Evolutionary conservation across 1,284 basidiomycete genomes (phyloP), one percentile per base, ranked within the genome.

Genomic region (Irpex sp.): DNA sequence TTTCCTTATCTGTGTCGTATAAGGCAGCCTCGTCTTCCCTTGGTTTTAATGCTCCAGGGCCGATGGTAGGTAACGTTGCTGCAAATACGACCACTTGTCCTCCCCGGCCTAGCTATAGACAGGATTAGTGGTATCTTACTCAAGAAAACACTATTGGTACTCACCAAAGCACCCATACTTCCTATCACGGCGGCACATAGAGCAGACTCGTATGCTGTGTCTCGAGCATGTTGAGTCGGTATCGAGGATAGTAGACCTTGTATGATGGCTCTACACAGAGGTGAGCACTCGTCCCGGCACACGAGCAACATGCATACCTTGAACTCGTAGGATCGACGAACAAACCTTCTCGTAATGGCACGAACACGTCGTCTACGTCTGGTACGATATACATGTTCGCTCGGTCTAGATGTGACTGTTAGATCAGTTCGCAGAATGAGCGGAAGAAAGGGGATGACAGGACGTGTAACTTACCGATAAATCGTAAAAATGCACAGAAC

Each of bases 1-100:
- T 87, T 76, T 99, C 97, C 75, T 95, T 95, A 68, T 96, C 91
- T 0, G 95, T 94, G 57, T 93, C 93, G 68, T 93, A 92, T n/a
- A 93, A 68, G 21, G 87, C 85, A 2, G 81, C 79, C 75, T 97
- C 94, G 64, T 90, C 82, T 1, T 78, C 78, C 15, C 78, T 76
- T 3, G 78, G 75, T 17, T 77, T 77, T 26, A 90, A 77, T 62
- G 87, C 86, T 31, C 95, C 96, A 0, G 86, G 82, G 2, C 97
- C 97, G 53, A 92, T 71, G 0, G 85, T 90, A 0, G 96, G 94
- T 63, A 95, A 79, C 0, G 87, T 86, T 6, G 87, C 86, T 57
- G 93, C 86, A 78, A 98, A 99, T 54, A 90, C 72, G 65, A 95
- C 83, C 56, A 96, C 79, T 70, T 97, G 93, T 0, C 97, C 97